phyloP scores from a whole-genome alignment of 768 basidiomycete genomes.

The Royoungia palumana region DNA sequence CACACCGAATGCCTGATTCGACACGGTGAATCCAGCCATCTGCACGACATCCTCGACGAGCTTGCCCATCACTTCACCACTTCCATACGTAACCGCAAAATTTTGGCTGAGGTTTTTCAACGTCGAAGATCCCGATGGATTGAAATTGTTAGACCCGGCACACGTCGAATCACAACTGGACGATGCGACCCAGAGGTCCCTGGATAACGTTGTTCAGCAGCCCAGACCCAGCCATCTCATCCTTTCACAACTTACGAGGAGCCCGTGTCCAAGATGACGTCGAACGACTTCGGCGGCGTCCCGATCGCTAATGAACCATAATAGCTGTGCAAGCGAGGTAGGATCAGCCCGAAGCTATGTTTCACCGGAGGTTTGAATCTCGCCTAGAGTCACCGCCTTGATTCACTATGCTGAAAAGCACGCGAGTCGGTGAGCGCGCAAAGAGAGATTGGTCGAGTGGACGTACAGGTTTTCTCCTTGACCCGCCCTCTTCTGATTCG shows the following conservation, averaged over 20 bases:
- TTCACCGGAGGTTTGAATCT: background rate
- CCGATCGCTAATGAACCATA: constrained; percentile 40
- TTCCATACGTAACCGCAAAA: constrained; percentile 45
- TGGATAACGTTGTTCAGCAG: constrained; percentile 5
- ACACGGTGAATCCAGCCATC: constrained; percentile 63
- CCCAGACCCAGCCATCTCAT: too few species aligned
- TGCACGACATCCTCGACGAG: constrained; percentile 63
- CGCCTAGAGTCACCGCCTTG: constrained; percentile 65
- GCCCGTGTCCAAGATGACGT: constrained; percentile 53
- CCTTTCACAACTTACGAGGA: constrained; percentile 24
- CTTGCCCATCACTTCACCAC: constrained; percentile 43
- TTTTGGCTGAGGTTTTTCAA: constrained; percentile 31
- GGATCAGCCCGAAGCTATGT: background rate
- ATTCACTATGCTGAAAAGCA: constrained; percentile 48
- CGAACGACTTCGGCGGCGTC: constrained; percentile 43
- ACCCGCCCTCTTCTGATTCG: constrained; percentile 36
- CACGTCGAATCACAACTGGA: constrained; percentile 30
- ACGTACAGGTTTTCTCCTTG: constrained; percentile 47
- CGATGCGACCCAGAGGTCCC: constrained; percentile 51
- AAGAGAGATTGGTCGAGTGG: background rate
- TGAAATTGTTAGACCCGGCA: constrained; percentile 33
- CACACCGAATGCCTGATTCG: constrained; percentile 54
- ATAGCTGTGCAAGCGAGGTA: constrained; percentile 18
- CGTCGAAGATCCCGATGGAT: constrained; percentile 33
- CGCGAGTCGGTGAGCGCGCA: background rate